Evolutionary conservation across 139 green algal species (phyloP), one percentile per base, ranked within the genome.

Genomic region (Picochlorum sp.): DNA sequence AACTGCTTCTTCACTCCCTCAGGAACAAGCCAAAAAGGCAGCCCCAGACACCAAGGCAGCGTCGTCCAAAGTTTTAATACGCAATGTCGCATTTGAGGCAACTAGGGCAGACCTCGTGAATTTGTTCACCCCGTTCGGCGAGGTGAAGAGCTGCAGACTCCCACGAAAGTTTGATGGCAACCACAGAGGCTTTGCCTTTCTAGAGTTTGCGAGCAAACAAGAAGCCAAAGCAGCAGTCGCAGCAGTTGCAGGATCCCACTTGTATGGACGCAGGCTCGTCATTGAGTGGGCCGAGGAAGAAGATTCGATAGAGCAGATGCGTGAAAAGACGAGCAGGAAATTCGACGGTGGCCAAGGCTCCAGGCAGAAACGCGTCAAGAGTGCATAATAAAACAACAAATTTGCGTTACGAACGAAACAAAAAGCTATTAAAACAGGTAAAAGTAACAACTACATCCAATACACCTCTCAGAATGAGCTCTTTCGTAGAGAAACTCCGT

Each of bases 51-150:
- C 6, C 41, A 30, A 10, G 66, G 63, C 45, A 45, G 30, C 6
- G 34, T 57, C n/a, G 23, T 34, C 13, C 26, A 73, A 58, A 55
- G 69, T 6, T 49, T 75, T 98, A 6, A 83, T 98, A n/a, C 86
- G 90, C 45, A 99, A 99, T 75, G 77, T 99, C 58, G 90, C 94
- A 0, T 99, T 99, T 70, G 90, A 99, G 73, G 91, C 92, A 2
- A 97, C 89, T 3, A 76, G 84, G 56, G 89, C 91, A 65, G 94
- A 99, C 67, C 55, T 99, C 6, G 70, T 84, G 71, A 77, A 74
- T 2, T 77, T 99, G 15, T 96, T 98, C 68, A 71, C 72, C 2
- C 83, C 94, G 6, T 98, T 98, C 75, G 94, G 94, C 1, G 78
- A 92, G 58, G 59, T 98, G 51, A 98, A 98, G 76, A 89, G 65